A percentile compares a stretch with the other conserved stretches of the same genome.
Conservation (phyloP, 768 basidiomycete genomes). For the Mycena kentingensis region DNA sequence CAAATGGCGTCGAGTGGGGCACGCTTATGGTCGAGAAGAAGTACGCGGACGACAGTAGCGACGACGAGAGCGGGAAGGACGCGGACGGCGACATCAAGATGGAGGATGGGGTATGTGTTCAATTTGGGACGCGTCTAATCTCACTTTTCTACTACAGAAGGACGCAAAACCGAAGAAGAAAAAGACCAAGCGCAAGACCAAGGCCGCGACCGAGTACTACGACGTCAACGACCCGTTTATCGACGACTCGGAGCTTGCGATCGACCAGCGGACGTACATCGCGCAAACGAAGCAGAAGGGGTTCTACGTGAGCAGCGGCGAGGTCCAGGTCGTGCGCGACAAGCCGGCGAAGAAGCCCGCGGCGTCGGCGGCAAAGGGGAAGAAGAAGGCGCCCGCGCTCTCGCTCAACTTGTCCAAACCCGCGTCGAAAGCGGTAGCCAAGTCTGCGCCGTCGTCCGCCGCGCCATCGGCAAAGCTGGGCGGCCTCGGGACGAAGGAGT, state of each 20-base stretch:
- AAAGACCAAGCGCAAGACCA: constrained; percentile 25
- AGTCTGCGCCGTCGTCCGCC: constrained; percentile 12
- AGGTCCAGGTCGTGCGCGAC: constrained; percentile 85
- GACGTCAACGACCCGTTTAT: constrained; percentile 93
- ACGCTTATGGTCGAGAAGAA: constrained; percentile 12
- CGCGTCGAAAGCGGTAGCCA: constrained; percentile 9
- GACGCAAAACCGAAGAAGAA: constrained; percentile 34
- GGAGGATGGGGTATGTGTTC: constrained; percentile 16
- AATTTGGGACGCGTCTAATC: not conserved
- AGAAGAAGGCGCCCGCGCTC: constrained; percentile 39
- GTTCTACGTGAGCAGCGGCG: constrained; percentile 89
- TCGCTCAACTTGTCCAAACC: constrained; percentile 21
- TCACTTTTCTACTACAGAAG: constrained; percentile 33
- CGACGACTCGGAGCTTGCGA: constrained; percentile 90
- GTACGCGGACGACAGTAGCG: constrained; percentile 51
- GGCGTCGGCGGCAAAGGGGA: constrained; percentile 44
- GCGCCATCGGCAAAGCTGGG: constrained; percentile 23
- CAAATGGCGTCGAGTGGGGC: constrained; percentile 44
- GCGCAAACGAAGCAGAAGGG: constrained; percentile 91
- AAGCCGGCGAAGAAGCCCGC: constrained; percentile 64
- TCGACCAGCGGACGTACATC: constrained; percentile 90
- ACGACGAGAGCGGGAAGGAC: constrained; percentile 16
- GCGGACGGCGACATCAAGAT: constrained; percentile 22
- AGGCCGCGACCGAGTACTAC: constrained; percentile 73
- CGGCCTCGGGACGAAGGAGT: constrained; percentile 45